Conservation (phyloP, 75 land plant species). For the Isoetes taiwanensis region DNA sequence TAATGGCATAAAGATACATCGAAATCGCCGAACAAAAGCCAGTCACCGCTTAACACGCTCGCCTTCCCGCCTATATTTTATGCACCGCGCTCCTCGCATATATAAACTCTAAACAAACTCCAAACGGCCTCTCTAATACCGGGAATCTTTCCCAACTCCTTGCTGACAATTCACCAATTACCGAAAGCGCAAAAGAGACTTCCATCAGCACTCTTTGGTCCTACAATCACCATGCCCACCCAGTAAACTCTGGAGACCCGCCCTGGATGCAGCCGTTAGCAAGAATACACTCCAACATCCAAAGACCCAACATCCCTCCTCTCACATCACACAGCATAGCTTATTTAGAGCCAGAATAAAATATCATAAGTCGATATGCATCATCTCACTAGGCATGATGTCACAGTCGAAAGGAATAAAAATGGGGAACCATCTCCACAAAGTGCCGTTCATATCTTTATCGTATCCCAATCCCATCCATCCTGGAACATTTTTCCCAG, state of each 20-base stretch:
- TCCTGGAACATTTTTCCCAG: conserved; percentile 63
- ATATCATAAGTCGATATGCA: conserved; percentile 46
- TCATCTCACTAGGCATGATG: conserved; percentile 11
- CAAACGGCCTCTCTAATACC: conserved; percentile 84
- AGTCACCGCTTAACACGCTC: too few species aligned
- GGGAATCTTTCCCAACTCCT: conserved; percentile 89
- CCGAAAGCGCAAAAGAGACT: conserved; percentile 32
- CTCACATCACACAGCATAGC: conserved; percentile 90
- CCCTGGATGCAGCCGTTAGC: conserved; percentile 56
- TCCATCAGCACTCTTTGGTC: conserved; percentile 28
- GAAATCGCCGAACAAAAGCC: too few species aligned
- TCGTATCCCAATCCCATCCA: conserved; percentile 65
- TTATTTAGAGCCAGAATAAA: conserved; percentile 70
- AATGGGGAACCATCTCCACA: conserved; percentile 12
- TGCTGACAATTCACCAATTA: conserved; percentile 61
- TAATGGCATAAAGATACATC: too few species aligned
- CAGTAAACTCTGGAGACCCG: neutral
- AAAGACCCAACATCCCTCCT: conserved; percentile 99
- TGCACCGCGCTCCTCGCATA: conserved; percentile 29
- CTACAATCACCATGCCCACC: neutral
- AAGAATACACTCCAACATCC: conserved; percentile 87
- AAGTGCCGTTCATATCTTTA: conserved; percentile 66
- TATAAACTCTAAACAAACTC: conserved; percentile 47
- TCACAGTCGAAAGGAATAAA: neutral
- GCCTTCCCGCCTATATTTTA: conserved; percentile 61